phyloP scores from a whole-genome alignment of 805 yeast genomes.

The Saturnispora ahearnii region DNA sequence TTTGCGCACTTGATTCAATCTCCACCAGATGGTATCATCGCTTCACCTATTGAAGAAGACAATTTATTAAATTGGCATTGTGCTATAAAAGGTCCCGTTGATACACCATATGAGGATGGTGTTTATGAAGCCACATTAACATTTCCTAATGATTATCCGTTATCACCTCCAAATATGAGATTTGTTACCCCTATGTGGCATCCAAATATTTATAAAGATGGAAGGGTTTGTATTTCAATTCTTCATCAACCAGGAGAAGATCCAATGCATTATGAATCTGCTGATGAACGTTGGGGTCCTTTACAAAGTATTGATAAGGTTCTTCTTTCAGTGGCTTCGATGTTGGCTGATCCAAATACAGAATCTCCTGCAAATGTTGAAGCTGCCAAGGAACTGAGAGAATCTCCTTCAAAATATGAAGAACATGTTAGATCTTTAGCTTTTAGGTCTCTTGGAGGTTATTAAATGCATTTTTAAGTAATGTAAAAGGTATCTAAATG shows the following conservation, averaged over 20 bases:
- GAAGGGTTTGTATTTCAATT: constrained; percentile 92
- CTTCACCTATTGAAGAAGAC: constrained; percentile 71
- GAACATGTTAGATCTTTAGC: constrained; percentile 59
- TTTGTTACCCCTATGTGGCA: constrained; percentile 79
- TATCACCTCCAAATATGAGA: constrained; percentile 48
- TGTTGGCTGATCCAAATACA: constrained; percentile 94
- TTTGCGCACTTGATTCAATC: constrained; percentile 77
- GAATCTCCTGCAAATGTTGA: constrained; percentile 91
- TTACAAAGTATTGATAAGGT: constrained; percentile 98
- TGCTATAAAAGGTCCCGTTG: constrained; percentile 42
- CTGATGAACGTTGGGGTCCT: constrained; percentile 97
- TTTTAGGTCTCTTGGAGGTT: constrained; percentile 8
- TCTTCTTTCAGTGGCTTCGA: constrained; percentile 81
- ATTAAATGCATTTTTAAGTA: background rate
- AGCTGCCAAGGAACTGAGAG: constrained; percentile 85
- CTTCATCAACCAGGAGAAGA: constrained; percentile 96
- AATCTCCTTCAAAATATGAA: constrained; percentile 60
- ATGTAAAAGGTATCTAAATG: too few relatives aligned
- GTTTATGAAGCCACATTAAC: constrained; percentile 42
- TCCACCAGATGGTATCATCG: constrained; percentile 91
- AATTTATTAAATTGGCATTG: constrained; percentile 49
- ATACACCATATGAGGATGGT: constrained; percentile 48
- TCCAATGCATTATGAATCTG: constrained; percentile 89
- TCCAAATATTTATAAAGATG: constrained; percentile 91
- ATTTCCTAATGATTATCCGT: constrained; percentile 47